phyloP scores from a whole-genome alignment of 2,329 filamentous ascomycete genomes.

The Colletotrichum salicis region DNA sequence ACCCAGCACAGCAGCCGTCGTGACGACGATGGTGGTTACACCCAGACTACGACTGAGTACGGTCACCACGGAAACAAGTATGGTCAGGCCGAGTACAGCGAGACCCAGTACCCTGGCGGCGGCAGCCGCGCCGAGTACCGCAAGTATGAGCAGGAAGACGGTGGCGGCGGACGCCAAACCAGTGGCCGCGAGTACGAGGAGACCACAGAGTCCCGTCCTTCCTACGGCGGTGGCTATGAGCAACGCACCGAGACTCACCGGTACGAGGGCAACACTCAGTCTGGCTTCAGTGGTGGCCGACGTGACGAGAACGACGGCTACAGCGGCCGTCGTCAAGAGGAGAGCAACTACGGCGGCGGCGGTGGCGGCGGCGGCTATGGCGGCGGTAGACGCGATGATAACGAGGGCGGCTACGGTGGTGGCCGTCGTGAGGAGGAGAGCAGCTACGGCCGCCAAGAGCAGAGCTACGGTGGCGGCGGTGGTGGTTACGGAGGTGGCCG shows the following conservation, averaged over 20 bases:
- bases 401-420: slow-evolving; percentile 39
- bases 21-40: slow-evolving; percentile 69
- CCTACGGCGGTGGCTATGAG: slow-evolving; percentile 66
- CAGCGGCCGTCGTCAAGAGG: slow-evolving; percentile 40
- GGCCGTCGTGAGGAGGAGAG: slow-evolving; percentile 27
- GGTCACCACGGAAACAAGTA: slow-evolving; percentile 67
- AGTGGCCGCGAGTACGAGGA: slow-evolving; percentile 69
- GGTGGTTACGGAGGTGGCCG: slow-evolving; percentile 35
- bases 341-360: slow-evolving; percentile 38
- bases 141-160: slow-evolving; percentile 68
- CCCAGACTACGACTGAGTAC: slow-evolving; percentile 70
- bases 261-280: slow-evolving; percentile 49
- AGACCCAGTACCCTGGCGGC: slow-evolving; percentile 68
- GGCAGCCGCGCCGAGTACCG: slow-evolving; percentile 69
- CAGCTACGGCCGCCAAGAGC: slow-evolving; percentile 31
- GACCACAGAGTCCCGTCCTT: slow-evolving; percentile 63
- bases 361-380: slow-evolving; percentile 36
- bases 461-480: slow-evolving; percentile 33
- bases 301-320: slow-evolving; percentile 40
- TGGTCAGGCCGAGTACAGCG: slow-evolving; percentile 68
- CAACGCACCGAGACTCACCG: slow-evolving; percentile 66
- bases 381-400: slow-evolving; percentile 30
- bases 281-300: slow-evolving; percentile 37
- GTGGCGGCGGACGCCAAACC: slow-evolving; percentile 48
- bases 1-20: slow-evolving; percentile 63